Percentiles rank a stretch among this genome's conserved stretches.
Conservation (phyloP, 495 filamentous ascomycete species). For the Lasiosphaeria hispida region DNA sequence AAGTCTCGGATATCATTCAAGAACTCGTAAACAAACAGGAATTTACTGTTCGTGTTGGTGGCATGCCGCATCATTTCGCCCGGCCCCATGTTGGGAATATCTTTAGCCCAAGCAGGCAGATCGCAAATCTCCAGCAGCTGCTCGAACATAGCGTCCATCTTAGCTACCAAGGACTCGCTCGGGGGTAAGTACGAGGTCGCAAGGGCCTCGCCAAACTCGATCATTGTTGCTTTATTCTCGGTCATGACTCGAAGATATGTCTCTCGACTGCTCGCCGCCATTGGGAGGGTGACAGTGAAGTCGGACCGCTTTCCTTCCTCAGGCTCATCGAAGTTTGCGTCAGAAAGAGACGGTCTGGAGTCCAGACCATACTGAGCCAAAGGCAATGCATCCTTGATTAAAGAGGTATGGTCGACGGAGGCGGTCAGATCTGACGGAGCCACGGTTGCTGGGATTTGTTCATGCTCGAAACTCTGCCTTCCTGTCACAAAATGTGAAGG, state of each 20-base stretch:
- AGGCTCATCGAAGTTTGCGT: not conserved
- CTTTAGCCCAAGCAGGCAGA: slow-evolving; percentile 38
- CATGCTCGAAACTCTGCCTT: slow-evolving; percentile 2
- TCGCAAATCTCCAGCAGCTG: slow-evolving; percentile 42
- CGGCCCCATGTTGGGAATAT: slow-evolving; percentile 26
- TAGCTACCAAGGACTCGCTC: slow-evolving; percentile 25
- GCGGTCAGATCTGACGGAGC: slow-evolving; percentile 38
- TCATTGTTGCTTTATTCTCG: slow-evolving; percentile 35
- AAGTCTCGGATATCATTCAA: slow-evolving; percentile 30
- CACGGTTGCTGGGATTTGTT: slow-evolving; percentile 31
- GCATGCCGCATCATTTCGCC: slow-evolving; percentile 37
- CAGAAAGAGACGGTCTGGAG: not conserved
- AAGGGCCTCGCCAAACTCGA: slow-evolving; percentile 34
- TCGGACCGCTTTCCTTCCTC: slow-evolving; percentile 17
- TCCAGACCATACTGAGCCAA: slow-evolving; percentile 13
- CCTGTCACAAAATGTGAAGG: not conserved
- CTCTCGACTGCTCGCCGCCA: slow-evolving; percentile 35
- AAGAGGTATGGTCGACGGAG: slow-evolving; percentile 31
- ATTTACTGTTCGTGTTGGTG: slow-evolving; percentile 43
- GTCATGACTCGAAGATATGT: slow-evolving; percentile 40
- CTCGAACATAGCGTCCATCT: slow-evolving; percentile 38
- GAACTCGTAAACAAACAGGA: slow-evolving; percentile 45
- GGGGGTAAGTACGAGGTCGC: slow-evolving; percentile 21
- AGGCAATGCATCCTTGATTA: slow-evolving; percentile 21
- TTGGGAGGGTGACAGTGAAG: slow-evolving; percentile 41